phyloP scores from a whole-genome alignment of 129 eudicot species.

The Rutidosis leptorrhynchoides region DNA sequence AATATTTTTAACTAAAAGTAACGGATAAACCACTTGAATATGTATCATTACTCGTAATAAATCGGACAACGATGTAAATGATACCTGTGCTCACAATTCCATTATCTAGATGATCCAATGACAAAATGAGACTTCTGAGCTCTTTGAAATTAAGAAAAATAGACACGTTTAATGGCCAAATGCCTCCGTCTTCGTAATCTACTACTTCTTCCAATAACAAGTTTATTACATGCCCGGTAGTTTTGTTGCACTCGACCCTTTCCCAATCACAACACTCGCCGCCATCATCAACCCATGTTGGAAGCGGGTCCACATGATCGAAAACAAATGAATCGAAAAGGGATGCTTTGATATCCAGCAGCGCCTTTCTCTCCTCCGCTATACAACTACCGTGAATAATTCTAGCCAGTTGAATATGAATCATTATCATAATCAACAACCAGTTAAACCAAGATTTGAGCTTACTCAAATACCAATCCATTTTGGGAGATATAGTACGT shows the following conservation, averaged over 20 bases:
- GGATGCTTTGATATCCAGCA: constrained; percentile 18
- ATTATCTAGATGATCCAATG: too few species aligned
- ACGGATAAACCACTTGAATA: too few species aligned
- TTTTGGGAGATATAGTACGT: too few species aligned
- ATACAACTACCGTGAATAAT: constrained; percentile 5
- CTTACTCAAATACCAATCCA: constrained; percentile 6
- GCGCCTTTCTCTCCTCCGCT: constrained; percentile 17
- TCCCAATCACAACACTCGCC: constrained; percentile 24
- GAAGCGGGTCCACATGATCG: background rate
- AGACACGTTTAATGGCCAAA: too few species aligned
- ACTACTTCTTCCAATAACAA: background rate
- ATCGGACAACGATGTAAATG: too few species aligned
- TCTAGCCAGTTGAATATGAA: background rate
- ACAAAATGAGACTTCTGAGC: too few species aligned
- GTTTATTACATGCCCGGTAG: background rate
- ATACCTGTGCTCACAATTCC: too few species aligned
- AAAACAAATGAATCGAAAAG: background rate
- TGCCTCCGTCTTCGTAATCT: too few species aligned
- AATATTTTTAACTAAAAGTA: too few species aligned
- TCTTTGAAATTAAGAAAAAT: too few species aligned
- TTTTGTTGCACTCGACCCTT: too few species aligned
- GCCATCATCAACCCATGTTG: constrained; percentile 16
- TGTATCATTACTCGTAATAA: too few species aligned
- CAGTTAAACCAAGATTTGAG: constrained; percentile 3
- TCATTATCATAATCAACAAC: background rate